A percentile compares a stretch with the other conserved stretches of the same genome.
Evolutionary conservation across 306 rosid species (phyloP).

Genomic region (Sicyos baderoa): DNA sequence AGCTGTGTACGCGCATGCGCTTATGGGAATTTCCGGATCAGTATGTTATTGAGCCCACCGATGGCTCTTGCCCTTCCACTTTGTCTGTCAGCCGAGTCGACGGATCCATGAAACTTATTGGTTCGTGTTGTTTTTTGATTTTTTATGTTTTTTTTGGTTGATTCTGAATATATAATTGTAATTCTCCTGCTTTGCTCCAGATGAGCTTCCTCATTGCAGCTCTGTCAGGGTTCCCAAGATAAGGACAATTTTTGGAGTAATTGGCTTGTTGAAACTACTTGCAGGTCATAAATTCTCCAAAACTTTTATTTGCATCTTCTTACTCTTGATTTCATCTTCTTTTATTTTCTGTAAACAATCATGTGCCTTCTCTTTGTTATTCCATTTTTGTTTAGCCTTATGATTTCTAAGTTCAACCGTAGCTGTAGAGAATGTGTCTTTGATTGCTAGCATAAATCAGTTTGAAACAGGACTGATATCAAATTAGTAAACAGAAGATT

Average conservation of each 20-base stretch:
- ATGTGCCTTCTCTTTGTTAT: neutral
- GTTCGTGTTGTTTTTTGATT: constrained; percentile 28
- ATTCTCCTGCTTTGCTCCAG: constrained; percentile 27
- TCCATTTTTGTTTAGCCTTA: neutral
- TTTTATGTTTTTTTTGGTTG: constrained; percentile 9
- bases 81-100: constrained; percentile 65
- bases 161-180: neutral
- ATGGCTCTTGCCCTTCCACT: constrained; percentile 73
- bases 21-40: constrained; percentile 93
- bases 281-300: constrained; percentile 45
- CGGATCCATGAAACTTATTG: constrained; percentile 78
- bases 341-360: neutral
- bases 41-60: constrained; percentile 82
- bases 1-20: constrained; percentile 77
- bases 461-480: too few species aligned
- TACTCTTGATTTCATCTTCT: neutral
- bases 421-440: neutral
- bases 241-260: constrained; percentile 61
- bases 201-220: constrained; percentile 65
- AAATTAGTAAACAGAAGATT: too few species aligned
- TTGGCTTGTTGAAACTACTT: constrained; percentile 78
- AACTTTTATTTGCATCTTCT: neutral
- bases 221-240: constrained; percentile 70
- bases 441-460: neutral
- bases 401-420: neutral